Percentiles rank a stretch among this genome's conserved stretches.
Conservation (phyloP, 257 asterid species). For the Penstemon davidsonii region DNA sequence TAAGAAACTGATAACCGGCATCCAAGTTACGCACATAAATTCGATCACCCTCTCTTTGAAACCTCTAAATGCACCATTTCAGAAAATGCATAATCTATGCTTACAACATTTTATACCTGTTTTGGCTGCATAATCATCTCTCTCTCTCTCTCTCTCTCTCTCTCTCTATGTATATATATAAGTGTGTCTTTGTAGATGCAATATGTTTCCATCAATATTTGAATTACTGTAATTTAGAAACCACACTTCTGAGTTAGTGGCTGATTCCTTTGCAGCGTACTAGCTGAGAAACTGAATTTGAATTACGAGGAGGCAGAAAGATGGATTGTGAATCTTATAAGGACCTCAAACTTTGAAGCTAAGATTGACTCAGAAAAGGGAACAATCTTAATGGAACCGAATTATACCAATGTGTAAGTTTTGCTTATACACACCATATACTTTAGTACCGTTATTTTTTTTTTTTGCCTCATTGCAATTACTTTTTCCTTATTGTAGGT, state of each 20-base stretch:
- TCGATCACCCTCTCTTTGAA: too few relatives aligned
- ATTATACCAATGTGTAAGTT: constrained; percentile 84
- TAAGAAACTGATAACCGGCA: too few relatives aligned
- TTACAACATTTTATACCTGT: not conserved
- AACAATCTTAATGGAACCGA: constrained; percentile 83
- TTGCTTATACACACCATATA: not conserved
- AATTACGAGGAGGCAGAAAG: constrained; percentile 89
- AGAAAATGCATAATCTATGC: not conserved
- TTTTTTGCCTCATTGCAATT: not conserved
- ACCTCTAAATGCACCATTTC: not conserved
- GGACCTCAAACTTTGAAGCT: constrained; percentile 95
- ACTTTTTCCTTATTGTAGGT: constrained; percentile 42
- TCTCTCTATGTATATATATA: too few relatives aligned
- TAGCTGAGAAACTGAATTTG: constrained; percentile 91
- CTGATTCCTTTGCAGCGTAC: constrained; percentile 49
- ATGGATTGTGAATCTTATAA: constrained; percentile 89
- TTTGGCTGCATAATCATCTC: not conserved
- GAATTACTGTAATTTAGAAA: too few relatives aligned
- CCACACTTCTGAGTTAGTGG: too few relatives aligned
- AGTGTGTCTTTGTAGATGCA: too few relatives aligned
- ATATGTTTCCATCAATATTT: too few relatives aligned
- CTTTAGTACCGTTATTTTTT: not conserved
- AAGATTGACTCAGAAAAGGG: constrained; percentile 76
- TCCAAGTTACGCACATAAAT: too few relatives aligned
- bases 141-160: too few relatives aligned